Percentiles rank a stretch among this genome's conserved stretches.
phyloP scores from a whole-genome alignment of 495 filamentous ascomycete species.

The Talaromyces ruber region DNA sequence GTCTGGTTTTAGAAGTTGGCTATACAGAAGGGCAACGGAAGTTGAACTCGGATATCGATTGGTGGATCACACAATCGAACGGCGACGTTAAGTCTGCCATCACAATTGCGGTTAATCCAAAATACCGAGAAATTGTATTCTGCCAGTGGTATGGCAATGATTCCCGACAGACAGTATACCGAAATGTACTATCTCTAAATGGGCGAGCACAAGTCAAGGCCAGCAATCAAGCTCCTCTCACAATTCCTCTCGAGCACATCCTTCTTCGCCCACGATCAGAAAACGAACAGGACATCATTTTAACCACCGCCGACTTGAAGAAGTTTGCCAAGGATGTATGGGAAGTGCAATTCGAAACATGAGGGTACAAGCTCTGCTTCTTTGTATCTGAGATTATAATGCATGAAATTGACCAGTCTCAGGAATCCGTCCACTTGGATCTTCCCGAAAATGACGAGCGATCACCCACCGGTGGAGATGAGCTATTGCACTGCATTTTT shows the following conservation, averaged over 20 bases:
- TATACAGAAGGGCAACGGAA: constrained; percentile 6
- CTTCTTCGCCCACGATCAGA: constrained; percentile 1
- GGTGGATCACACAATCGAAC: constrained; percentile 6
- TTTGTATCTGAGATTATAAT: too few species aligned
- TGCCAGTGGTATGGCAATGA: not conserved
- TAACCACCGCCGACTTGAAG: not conserved
- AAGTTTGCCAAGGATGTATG: not conserved
- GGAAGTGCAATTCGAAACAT: not conserved
- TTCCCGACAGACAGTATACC: constrained; percentile 1
- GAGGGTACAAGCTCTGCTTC: not conserved
- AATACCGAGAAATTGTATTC: not conserved
- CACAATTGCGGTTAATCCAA: constrained; percentile 6
- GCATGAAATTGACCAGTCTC: too few species aligned
- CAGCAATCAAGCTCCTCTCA: not conserved
- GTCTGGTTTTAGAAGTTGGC: constrained; percentile 8
- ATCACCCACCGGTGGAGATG: too few species aligned
- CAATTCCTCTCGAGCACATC: not conserved
- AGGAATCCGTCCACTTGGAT: too few species aligned
- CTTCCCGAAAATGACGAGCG: too few species aligned
- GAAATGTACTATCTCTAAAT: constrained; percentile 1
- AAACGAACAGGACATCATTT: not conserved
- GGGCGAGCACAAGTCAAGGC: not conserved
- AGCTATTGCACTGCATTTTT: too few species aligned
- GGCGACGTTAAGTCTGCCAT: constrained; percentile 7
- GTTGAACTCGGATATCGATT: constrained; percentile 3